Conservation (phyloP, 805 yeast genomes). For the Jamesozyma hellenica region DNA sequence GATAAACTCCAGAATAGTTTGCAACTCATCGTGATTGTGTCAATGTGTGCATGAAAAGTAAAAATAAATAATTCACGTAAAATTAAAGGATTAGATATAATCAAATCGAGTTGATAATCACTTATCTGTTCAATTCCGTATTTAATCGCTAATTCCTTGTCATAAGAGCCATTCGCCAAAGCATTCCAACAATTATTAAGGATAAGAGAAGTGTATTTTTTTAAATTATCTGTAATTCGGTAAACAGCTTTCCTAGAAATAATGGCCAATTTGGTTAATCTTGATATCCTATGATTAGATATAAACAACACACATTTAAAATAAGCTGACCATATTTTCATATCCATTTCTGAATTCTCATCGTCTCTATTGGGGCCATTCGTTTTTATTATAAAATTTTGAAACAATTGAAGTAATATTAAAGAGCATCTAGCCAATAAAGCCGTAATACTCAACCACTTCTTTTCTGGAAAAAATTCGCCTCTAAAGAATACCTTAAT, state of each 20-base stretch:
- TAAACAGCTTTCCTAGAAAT: constrained; percentile 65
- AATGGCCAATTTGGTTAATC: constrained; percentile 59
- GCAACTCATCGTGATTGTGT: constrained; percentile 53
- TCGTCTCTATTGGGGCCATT: constrained; percentile 39
- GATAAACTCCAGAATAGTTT: constrained; percentile 61
- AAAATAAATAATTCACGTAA: constrained; percentile 55
- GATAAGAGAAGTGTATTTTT: constrained; percentile 47
- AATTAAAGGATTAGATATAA: constrained; percentile 47
- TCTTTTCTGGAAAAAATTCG: constrained; percentile 52
- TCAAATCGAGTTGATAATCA: constrained; percentile 61
- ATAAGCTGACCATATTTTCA: constrained; percentile 60
- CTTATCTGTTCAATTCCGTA: constrained; percentile 56
- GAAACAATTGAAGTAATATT: constrained; percentile 42
- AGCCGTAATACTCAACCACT: constrained; percentile 65
- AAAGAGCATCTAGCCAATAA: constrained; percentile 47
- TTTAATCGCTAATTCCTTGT: constrained; percentile 39
- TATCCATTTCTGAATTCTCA: constrained; percentile 6
- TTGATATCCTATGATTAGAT: constrained; percentile 57
- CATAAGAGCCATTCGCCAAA: constrained; percentile 53
- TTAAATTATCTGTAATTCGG: constrained; percentile 51
- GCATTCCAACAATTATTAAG: constrained; percentile 62
- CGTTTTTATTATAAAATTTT: constrained; percentile 38
- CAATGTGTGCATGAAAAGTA: constrained; percentile 55
- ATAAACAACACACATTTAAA: constrained; percentile 46
- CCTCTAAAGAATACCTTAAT: constrained; percentile 44